Percentiles rank a stretch among this genome's conserved stretches.
phyloP scores from a whole-genome alignment of 2,329 filamentous ascomycete genomes.

The Pseudopithomyces chartarum region DNA sequence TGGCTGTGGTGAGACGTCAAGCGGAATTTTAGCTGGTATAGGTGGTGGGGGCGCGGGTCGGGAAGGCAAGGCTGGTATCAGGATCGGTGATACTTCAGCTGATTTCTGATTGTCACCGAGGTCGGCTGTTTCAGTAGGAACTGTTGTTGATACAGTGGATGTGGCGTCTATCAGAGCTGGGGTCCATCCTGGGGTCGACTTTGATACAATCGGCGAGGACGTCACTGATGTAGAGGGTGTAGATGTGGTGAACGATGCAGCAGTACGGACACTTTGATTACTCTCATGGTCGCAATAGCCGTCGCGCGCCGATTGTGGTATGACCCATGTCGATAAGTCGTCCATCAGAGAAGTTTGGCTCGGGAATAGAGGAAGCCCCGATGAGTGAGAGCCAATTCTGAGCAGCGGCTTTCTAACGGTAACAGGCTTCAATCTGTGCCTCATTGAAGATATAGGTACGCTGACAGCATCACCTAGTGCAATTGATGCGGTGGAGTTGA shows the following conservation, averaged over 20 bases:
- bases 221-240: constrained; percentile 11
- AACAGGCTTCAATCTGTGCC: constrained; percentile 22
- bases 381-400: constrained; percentile 24
- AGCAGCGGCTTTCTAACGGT: constrained; percentile 17
- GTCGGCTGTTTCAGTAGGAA: background rate
- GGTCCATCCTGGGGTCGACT: background rate
- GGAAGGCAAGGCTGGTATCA: background rate
- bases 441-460: constrained; percentile 20
- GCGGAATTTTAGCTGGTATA: background rate
- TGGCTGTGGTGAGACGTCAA: background rate
- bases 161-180: background rate
- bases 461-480: constrained; percentile 12
- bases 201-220: constrained; percentile 4
- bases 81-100: background rate
- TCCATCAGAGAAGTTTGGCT: constrained; percentile 28
- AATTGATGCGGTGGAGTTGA: constrained; percentile 23
- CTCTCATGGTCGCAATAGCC: constrained; percentile 5
- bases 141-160: background rate
- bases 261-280: constrained; percentile 8
- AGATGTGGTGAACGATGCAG: background rate
- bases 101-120: background rate
- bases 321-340: constrained; percentile 28
- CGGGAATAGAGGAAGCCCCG: constrained; percentile 21
- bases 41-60: background rate
- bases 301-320: constrained; percentile 16